Base-by-base conservation (phyloP, 1,284 basidiomycete genomes). In the Malassezia sp. region DNA sequence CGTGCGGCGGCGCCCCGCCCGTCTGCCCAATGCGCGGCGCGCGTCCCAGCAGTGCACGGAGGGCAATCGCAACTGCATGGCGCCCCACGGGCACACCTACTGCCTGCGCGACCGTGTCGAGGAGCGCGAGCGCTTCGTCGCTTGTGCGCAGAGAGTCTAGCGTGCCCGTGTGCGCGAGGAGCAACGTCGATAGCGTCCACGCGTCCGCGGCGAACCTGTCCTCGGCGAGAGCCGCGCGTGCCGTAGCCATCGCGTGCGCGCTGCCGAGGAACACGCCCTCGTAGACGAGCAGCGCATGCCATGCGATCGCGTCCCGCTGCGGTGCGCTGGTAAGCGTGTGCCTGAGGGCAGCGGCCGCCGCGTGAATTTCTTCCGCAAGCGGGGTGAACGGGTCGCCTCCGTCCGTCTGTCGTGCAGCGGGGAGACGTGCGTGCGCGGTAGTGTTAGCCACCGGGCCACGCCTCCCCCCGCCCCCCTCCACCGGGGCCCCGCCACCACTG, bases 111-210 rank as follows among this genome's bases (percentile, higher is more conserved):
- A 61, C 31, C 7, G 35, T 23, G 8, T 53, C 45, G 20, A 62
- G 17, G 4, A 60, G 38, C 15, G 39, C 45, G 11, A 62, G 44
- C 11, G 58, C 58, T 18, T 58, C 60, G 39, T 62, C 60, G 42
- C 60, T 58, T 23, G 48, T 54, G 24, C 53, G 40, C 0, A 56
- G 30, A 11, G 48, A 40, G 11, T 38, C 43, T 9, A 51, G 40
- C 42, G 52, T 48, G 10, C 22, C 15, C 3, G 34, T 24, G 9
- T 41, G 31, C 11, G 46, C 31, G 1, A 47, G 47, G 12, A 57
- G 31, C 20, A 62, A 41, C 17, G 46, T 17, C 4, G 32, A 30
- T 23, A 59, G 4, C 0, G 49, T 52, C 11, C 27, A 38, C 3
- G 31, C 18, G 21, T 47, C 40, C 27, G 27, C 27, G 8, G 27